Evolutionary conservation across 108 stramenopile genomes (phyloP).

Genomic region (Pseudonitzschia delicatissima): DNA sequence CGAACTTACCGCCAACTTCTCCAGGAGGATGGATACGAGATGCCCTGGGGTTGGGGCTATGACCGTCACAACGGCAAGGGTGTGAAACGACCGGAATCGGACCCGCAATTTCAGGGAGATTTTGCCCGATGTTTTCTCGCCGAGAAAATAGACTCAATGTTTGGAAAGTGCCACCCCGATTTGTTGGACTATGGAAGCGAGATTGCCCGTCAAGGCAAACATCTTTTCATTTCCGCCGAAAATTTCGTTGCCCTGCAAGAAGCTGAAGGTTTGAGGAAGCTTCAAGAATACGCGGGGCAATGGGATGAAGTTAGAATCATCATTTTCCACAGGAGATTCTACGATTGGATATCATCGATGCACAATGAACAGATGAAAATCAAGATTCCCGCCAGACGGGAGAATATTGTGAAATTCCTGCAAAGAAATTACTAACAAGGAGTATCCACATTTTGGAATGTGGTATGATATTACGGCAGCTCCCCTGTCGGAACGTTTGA

Average conservation of each 20-base stretch:
- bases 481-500: no score
- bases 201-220: not conserved
- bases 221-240: not conserved
- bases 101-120: not conserved
- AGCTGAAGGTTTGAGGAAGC: not conserved
- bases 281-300: not conserved
- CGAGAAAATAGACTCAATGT: not conserved
- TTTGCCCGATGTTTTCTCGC: not conserved
- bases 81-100: not conserved
- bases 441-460: no score
- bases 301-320: not conserved
- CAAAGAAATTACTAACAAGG: no score
- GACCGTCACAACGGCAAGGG: not conserved
- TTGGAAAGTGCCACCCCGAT: not conserved
- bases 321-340: not conserved
- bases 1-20: not conserved
- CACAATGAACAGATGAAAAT: not conserved
- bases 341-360: not conserved
- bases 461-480: no score
- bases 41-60: not conserved
- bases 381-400: no score
- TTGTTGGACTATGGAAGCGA: not conserved
- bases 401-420: no score
- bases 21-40: not conserved
- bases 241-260: not conserved